Evolutionary conservation across 2,329 filamentous ascomycete species (phyloP), one percentile per base, ranked within the genome.

Genomic region (Diaporthe capsici): DNA sequence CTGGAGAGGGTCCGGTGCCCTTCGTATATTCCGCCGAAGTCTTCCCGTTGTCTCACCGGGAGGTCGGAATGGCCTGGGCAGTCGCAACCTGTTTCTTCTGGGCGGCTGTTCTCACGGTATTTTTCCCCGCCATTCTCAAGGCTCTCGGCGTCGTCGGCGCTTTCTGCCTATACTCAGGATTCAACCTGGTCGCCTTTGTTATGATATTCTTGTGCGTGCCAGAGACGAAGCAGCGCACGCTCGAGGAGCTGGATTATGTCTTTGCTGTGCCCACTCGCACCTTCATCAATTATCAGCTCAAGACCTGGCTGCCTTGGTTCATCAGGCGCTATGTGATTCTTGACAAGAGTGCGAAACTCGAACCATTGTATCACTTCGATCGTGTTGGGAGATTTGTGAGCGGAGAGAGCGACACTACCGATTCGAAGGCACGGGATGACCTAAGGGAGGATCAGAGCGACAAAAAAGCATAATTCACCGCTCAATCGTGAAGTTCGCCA

Each of bases 21-120:
- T 94, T 92, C 81, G 90, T 90, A 42, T 94, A 94, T 84, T 90
- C 88, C 4, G 92, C 92, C 65, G 93, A 94, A 81, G 91, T 94
- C 2, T 94, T 93, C 81, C 92, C 93, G 0, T 87, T 94, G 2
- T 92, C 91, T 0, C 92, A 94, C 81, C 89, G 93, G 79, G 93
- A 94, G 80, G 88, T 94, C 37, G 93, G 93, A 75, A 94, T 94
- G 92, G 89, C 88, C 0, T 93, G 89, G 83, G 90, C 91, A 10
- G 92, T 94, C n/a, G 91, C 92, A 1, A 93, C 91, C 2, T 92
- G 91, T 78, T 86, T 93, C 20, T 88, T 88, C 80, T 91, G 88
- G 86, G 90, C 89, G 0, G 86, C 88, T 1, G 88, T 93, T 0
- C 84, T 92, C 53, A 88, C 88, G n/a, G 88, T 94, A 68, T 92